Evolutionary conservation across 2,329 filamentous ascomycete species (phyloP).

Genomic region (Thielaviopsis musarum): DNA sequence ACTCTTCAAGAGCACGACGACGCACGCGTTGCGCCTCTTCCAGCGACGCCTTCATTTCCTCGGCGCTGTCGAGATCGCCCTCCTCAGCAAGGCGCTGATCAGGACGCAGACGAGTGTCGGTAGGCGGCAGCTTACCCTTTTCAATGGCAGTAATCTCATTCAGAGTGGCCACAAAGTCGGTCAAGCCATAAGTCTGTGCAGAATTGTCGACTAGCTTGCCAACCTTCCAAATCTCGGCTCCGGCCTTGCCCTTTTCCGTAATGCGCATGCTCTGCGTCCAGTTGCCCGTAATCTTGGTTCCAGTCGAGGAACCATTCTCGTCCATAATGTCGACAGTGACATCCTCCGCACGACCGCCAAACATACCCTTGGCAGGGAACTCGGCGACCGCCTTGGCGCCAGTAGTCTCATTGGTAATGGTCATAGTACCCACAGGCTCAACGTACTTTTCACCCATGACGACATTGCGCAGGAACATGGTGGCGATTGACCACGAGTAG

Average conservation of each 20-base stretch:
- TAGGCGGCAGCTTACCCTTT: conserved; percentile 54
- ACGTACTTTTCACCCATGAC: conserved; percentile 98
- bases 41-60: conserved; percentile 63
- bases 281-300: conserved; percentile 57
- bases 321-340: conserved; percentile 61
- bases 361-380: conserved; percentile 94
- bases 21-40: conserved; percentile 73
- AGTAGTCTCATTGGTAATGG: conserved; percentile 65
- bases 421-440: conserved; percentile 84
- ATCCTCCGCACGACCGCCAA: conserved; percentile 84
- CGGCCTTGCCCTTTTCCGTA: conserved; percentile 37
- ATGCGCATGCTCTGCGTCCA: conserved; percentile 66
- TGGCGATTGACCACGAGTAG: conserved; percentile 79
- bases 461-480: conserved; percentile 84
- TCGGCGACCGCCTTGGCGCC: conserved; percentile 73
- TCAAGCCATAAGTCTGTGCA: conserved; percentile 70
- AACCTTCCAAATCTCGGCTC: conserved; percentile 59
- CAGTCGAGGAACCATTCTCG: conserved; percentile 44
- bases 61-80: conserved; percentile 67
- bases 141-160: conserved; percentile 82
- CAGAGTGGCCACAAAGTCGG: conserved; percentile 65
- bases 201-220: conserved; percentile 66
- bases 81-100: conserved; percentile 77
- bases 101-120: conserved; percentile 68
- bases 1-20: conserved; percentile 57